phyloP scores from a whole-genome alignment of 2,329 filamentous ascomycete species.

The Fusarium chlamydosporum region DNA sequence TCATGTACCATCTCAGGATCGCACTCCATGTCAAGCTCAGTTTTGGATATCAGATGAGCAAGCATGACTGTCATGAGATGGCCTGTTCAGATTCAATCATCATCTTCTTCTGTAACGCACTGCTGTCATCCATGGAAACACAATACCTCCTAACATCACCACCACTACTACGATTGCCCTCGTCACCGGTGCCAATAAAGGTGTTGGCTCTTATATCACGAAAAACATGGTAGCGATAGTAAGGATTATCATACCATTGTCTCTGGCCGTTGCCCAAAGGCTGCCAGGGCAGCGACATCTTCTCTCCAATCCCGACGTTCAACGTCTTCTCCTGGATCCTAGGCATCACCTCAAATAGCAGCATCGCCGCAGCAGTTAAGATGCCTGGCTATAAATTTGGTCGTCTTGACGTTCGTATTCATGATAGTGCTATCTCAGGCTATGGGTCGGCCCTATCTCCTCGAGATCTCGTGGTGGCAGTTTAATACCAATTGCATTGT shows the following conservation, averaged over 20 bases:
- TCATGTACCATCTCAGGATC: not conserved
- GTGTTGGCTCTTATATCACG: slow-evolving; percentile 27
- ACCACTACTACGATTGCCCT: slow-evolving; percentile 26
- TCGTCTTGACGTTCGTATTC: slow-evolving; percentile 37
- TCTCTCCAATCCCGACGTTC: slow-evolving; percentile 20
- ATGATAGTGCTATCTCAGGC: slow-evolving; percentile 38
- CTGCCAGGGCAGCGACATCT: slow-evolving; percentile 23
- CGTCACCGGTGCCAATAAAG: slow-evolving; percentile 35
- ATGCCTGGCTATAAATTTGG: slow-evolving; percentile 1
- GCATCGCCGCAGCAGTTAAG: slow-evolving; percentile 22
- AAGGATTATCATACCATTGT: slow-evolving; percentile 31
- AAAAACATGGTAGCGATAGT: slow-evolving; percentile 31
- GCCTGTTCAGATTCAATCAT: slow-evolving; percentile 1
- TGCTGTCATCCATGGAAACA: not conserved
- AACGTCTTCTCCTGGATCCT: slow-evolving; percentile 29
- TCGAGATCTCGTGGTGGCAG: slow-evolving; percentile 31
- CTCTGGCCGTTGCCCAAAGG: slow-evolving; percentile 21
- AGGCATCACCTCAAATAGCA: slow-evolving; percentile 37
- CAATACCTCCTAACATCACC: slow-evolving; percentile 24
- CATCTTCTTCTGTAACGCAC: slow-evolving; percentile 6
- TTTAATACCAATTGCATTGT: slow-evolving; percentile 40
- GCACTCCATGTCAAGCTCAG: not conserved
- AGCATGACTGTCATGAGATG: not conserved
- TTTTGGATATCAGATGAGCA: slow-evolving; percentile 19
- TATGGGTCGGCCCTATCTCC: slow-evolving; percentile 9